phyloP scores from a whole-genome alignment of 441 rosid genomes.

The Monsonia emarginata region DNA sequence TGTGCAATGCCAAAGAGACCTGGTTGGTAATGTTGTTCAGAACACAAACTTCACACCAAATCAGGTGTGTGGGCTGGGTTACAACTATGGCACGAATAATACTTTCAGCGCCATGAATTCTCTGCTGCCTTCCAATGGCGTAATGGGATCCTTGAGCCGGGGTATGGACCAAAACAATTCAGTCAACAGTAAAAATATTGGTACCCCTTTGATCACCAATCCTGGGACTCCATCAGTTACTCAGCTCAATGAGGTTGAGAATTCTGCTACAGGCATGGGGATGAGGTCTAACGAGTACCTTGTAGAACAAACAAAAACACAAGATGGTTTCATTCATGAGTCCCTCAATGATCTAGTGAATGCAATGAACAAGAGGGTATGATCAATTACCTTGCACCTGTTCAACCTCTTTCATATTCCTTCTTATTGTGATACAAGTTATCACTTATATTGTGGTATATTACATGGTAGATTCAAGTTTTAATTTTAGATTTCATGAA shows the following conservation, averaged over 20 bases:
- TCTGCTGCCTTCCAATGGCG: conserved; percentile 25
- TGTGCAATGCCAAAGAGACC: conserved; percentile 30
- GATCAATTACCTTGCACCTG: conserved; percentile 5
- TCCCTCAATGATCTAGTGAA: conserved; percentile 58
- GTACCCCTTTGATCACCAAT: conserved; percentile 30
- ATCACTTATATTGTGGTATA: neutral
- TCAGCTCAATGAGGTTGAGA: conserved; percentile 36
- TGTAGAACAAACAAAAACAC: conserved; percentile 37
- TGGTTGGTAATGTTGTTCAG: conserved; percentile 29
- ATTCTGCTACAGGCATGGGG: conserved; percentile 28
- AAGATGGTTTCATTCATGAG: conserved; percentile 38
- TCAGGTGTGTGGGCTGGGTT: conserved; percentile 32
- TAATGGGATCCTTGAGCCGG: conserved; percentile 19
- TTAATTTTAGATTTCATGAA: no score
- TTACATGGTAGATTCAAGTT: neutral
- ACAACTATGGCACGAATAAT: conserved; percentile 19
- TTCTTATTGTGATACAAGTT: conserved; percentile 1
- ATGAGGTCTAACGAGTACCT: conserved; percentile 31
- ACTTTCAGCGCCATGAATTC: conserved; percentile 26
- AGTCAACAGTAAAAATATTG: conserved; percentile 23
- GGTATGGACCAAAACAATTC: conserved; percentile 25
- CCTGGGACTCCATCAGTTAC: conserved; percentile 21
- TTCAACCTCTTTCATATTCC: neutral
- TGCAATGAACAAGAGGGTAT: conserved; percentile 62
- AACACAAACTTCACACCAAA: conserved; percentile 23